Base-by-base conservation (phyloP, 768 basidiomycete species). In the Lactarius hengduanensis region DNA sequence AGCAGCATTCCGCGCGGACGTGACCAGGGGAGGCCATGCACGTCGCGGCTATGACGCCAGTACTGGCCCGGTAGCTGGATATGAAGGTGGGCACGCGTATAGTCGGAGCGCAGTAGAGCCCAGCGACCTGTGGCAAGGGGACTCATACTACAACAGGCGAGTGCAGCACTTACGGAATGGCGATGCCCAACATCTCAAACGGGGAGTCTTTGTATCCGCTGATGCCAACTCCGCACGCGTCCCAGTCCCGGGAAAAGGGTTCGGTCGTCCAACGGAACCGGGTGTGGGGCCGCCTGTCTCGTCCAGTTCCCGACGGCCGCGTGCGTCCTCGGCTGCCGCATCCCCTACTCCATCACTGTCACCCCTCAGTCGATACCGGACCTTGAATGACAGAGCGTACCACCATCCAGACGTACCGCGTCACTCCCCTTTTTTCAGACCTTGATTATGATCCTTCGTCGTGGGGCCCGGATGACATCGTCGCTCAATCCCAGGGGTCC, bases 361-460 rank as follows among this genome's bases (percentile, higher is more conserved):
- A 16, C 41, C 57, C 3, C 22, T 4, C 18, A 6, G 15, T 38
- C 61, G 62, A 40, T 55, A 45, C 22, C 61, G 62, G 53, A 67
- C 62, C n/a, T 47, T 67, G 18, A 20, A 41, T 15, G 62, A 67
- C 41, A 63, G 66, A 38, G 66, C 61, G 22, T 67, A 59, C 41
- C 50, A 53, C 45, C 66, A 63, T 40, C 66, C 66, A 26, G 66
- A 67, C 15, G 66, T 67, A 15, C 66, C 66, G 8, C 38, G 26
- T n/a, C 18, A 63, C 66, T 16, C 66, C 66, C 20, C 62, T 67
- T 18, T 43, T 16, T 50, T 63, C 61, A 7, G 66, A 67, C 3
- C 15, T 20, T 8, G 58, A 65, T 26, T 41, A 54, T 32, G 38
- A 26, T 40, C 13, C 22, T 38, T 67, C 40, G 13, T 26, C 57